phyloP scores from a whole-genome alignment of 306 rosid species.

The Pyrus communis region DNA sequence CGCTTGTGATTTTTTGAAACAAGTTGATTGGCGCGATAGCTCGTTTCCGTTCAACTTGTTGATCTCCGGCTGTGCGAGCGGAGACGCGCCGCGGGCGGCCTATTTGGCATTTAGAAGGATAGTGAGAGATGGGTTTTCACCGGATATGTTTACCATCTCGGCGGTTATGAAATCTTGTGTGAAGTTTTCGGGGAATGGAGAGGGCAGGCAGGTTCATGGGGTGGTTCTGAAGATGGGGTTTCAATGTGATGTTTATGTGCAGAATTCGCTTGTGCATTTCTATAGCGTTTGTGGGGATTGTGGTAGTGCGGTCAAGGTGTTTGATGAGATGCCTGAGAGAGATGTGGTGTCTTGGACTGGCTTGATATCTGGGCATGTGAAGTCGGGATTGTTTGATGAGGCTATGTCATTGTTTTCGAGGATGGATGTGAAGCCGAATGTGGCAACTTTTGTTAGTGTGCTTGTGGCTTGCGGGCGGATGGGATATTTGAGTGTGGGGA shows the following conservation, averaged over 20 bases:
- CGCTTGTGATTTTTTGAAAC: conserved; percentile 61
- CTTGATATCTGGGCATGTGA: conserved; percentile 56
- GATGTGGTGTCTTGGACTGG: conserved; percentile 87
- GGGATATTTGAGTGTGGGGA: conserved; percentile 44
- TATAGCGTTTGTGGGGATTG: conserved; percentile 49
- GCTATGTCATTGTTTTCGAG: conserved; percentile 33
- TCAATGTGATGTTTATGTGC: conserved; percentile 48
- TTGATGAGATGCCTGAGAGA: conserved; percentile 67
- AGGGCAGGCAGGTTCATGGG: conserved; percentile 56
- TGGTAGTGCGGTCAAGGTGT: conserved; percentile 41
- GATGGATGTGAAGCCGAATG: conserved; percentile 59
- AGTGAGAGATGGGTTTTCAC: conserved; percentile 53
- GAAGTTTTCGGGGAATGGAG: conserved; percentile 46
- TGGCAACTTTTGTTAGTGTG: conserved; percentile 52
- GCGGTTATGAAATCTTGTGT: conserved; percentile 69
- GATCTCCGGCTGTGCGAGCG: conserved; percentile 34
- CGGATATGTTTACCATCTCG: conserved; percentile 61
- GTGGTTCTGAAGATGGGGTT: conserved; percentile 40
- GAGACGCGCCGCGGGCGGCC: conserved; percentile 36
- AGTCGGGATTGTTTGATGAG: conserved; percentile 41
- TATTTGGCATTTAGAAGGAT: conserved; percentile 32
- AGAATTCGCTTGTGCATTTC: conserved; percentile 50
- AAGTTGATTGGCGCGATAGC: conserved; percentile 45
- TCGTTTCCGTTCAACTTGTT: conserved; percentile 62
- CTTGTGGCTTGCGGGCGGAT: conserved; percentile 60